A percentile compares a stretch with the other conserved stretches of the same genome.
Evolutionary conservation across 2,329 filamentous ascomycete species (phyloP).

Genomic region (Penicillium hordei): DNA sequence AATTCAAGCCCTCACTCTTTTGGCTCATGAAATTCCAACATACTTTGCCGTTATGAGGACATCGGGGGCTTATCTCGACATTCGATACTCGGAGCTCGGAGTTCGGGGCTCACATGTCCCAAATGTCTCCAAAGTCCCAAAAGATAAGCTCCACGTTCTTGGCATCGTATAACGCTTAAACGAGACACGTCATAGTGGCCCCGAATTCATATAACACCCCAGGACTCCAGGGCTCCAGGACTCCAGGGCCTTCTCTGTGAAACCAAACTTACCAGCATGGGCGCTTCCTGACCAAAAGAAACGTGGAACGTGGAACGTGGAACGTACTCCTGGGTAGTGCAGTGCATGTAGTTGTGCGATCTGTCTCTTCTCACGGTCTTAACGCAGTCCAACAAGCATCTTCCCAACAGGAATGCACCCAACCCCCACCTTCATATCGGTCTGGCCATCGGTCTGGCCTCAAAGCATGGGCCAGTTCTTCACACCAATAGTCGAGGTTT

Average conservation of each 20-base stretch:
- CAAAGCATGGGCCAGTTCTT: neutral
- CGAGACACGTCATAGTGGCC: neutral
- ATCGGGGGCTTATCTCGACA: neutral
- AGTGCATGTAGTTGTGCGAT: neutral
- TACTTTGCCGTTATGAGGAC: neutral
- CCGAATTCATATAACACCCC: neutral
- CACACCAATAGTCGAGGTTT: neutral
- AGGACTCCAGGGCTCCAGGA: neutral
- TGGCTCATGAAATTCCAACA: neutral
- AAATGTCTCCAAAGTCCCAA: neutral
- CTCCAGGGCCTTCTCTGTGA: neutral
- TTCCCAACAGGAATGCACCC: neutral
- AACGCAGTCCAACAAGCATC: neutral
- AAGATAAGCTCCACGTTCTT: neutral
- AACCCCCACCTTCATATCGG: neutral
- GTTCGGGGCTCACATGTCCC: neutral
- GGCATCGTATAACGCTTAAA: neutral
- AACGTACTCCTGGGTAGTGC: neutral
- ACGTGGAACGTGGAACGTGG: too few relatives aligned
- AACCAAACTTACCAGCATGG: neutral
- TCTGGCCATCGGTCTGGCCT: neutral
- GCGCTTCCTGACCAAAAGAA: neutral
- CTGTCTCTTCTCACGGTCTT: neutral
- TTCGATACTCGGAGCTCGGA: conserved; percentile 6
- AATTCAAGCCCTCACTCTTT: too few relatives aligned